These are phyloP conservation scores for Clitopilus hobsonii DNA, from an alignment of 768 basidiomycete species.

Conservation along the genomic window DNA sequence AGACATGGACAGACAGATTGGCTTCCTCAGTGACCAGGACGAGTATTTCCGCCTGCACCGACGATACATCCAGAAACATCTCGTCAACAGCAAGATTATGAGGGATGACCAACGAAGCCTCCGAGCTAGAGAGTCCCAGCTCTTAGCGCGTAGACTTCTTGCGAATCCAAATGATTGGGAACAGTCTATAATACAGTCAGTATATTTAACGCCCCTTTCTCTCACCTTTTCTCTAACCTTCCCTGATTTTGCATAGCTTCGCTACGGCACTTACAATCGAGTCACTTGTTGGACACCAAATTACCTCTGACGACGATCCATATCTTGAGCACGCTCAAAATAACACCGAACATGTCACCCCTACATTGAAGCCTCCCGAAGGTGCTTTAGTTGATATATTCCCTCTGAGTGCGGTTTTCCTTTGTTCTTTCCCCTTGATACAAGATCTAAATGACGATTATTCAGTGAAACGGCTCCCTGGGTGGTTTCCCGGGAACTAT, in stretches of 20 bases:
- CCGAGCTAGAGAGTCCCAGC: background rate
- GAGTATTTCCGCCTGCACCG: background rate
- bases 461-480: slow-evolving; percentile 24
- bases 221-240: no score
- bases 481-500: slow-evolving; percentile 27
- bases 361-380: slow-evolving; percentile 4
- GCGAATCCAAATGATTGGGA: background rate
- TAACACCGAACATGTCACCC: background rate
- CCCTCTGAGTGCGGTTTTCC: slow-evolving; percentile 18
- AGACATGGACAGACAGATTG: background rate
- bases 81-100: background rate
- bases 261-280: slow-evolving; percentile 14
- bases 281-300: background rate
- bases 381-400: slow-evolving; percentile 8
- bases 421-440: background rate
- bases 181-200: background rate
- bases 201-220: background rate
- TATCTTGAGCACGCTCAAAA: background rate
- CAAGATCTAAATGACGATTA: background rate
- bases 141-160: background rate
- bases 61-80: background rate
- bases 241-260: slow-evolving; percentile 6
- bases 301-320: background rate
- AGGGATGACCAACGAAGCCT: background rate
- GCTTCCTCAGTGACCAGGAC: background rate